Base-by-base conservation (phyloP, 495 filamentous ascomycete species). In the Pyrenula aspistea region DNA sequence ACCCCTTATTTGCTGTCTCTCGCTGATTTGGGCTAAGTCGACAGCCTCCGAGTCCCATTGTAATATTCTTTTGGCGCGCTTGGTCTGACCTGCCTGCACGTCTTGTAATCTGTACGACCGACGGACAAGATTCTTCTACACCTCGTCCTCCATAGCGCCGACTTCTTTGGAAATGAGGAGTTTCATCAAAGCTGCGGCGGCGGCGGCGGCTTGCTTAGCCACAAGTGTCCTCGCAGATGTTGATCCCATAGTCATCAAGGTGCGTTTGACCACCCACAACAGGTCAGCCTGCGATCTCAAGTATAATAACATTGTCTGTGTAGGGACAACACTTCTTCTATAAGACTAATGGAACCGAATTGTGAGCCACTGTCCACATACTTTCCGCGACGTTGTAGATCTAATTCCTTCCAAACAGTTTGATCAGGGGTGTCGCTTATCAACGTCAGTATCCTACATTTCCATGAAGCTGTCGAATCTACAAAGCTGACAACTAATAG, bases 401-500 rank as follows among this genome's bases (percentile, higher is more conserved):
- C 55, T 62, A 59, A 57, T 20, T 56, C 65, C 19, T 63, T 61
- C 24, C 52, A 21, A 53, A 55, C 54, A 84, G 81, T 67, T 86
- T 74, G 63, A 89, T 97, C 59, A 86, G 83, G 57, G 93, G 93
- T 61, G 78, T 98, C 56, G 93, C 93, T 48, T 98, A 98, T 70
- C 93, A 85, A 67, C 77, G 77, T 77, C 70, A 64, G 73, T 68
- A 49, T 23, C 55, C 55, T 52, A 51, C 15, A n/a, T n/a, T n/a
- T n/a, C n/a, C n/a, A n/a, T n/a, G n/a, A 63, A n/a, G 51, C 57
- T 62, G 58, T 68, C 48, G 36, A 31, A 50, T 21, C 10, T 24
- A 57, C 15, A 15, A 25, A 69, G 78, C 81, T 71, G 78, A 77
- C 59, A 72, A 75, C 53, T 63, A 8, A 15, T 42, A 42, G 31